Conservation (phyloP, 208 protist species). For the Leishmania martiniquensis region DNA sequence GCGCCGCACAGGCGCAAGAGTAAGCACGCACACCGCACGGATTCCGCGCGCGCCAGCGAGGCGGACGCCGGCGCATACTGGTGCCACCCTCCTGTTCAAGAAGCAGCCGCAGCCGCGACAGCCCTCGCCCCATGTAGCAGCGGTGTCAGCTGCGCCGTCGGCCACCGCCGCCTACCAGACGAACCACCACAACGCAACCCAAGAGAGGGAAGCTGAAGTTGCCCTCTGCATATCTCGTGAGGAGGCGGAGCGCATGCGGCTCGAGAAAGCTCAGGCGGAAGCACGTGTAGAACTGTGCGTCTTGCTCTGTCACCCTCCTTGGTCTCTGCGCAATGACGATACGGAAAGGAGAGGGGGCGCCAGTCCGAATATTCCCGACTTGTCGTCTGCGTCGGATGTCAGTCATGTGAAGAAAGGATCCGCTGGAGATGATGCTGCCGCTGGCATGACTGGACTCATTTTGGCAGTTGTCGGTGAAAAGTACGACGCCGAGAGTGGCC, state of each 20-base stretch:
- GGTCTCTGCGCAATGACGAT: background rate
- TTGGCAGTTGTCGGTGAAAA: constrained; percentile 48
- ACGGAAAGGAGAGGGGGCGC: background rate
- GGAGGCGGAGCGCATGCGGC: constrained; percentile 4
- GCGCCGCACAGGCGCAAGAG: background rate
- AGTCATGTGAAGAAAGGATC: background rate
- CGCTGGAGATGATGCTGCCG: background rate
- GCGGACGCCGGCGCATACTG: background rate
- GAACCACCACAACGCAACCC: background rate
- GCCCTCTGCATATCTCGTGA: constrained; percentile 8
- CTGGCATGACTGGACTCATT: constrained; percentile 7
- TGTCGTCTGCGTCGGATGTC: background rate
- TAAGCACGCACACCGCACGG: background rate
- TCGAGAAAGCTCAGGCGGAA: constrained; percentile 26
- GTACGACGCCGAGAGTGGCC: constrained; percentile 23
- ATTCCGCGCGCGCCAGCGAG: constrained; percentile 2
- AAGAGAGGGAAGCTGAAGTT: background rate
- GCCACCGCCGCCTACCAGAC: background rate
- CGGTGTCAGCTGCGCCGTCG: too few relatives aligned
- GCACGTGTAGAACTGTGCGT: constrained; percentile 13
- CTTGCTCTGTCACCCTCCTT: background rate
- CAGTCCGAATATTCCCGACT: background rate
- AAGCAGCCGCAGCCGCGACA: background rate
- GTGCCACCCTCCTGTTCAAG: background rate
- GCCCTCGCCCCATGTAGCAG: background rate